Base-by-base conservation (phyloP, 2,329 filamentous ascomycete species). In the Trichophyton equinum region DNA sequence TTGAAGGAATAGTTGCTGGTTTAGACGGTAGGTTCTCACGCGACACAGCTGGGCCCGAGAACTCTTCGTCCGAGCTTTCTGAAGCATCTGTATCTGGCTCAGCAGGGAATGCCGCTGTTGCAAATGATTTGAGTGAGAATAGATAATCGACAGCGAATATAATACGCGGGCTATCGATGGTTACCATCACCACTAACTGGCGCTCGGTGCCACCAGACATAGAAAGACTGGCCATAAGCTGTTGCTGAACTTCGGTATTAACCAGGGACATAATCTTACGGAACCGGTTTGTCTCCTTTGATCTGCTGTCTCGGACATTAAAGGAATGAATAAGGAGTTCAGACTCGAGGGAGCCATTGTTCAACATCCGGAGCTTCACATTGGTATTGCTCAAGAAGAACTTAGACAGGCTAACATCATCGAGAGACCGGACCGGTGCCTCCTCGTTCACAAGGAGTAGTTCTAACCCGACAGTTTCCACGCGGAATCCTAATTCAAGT, bases 111-210 rank as follows among this genome's bases (percentile, higher is more conserved):
- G 89, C 89, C 36, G 85, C 82, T 47, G 85, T 84, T n/a, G 88
- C 78, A 67, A 96, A 99, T 49, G 83, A 82, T 66, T 95, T 88
- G 44, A 99, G 79, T 0, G 91, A 89, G 67, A 96, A 96, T 2
- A 99, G 77, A 71, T 99, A 97, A 72, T 99, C 94, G 33, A 99
- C 78, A 0, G 95, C 92, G 71, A 99, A 89, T 62, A 99, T 97
- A 60, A 99, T 84, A 2, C 91, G 83, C 1, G 94, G 94, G 67
- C 94, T 99, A 69, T 99, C 94, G 63, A 99, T 85, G 0, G 91
- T 96, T 61, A 96, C 83, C 74, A 99, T 88, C 1, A 89, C 90
- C 68, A 97, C 95, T 61, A 97, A 75, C 70, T 85, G 89, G 62
- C 85, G 84, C 46, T 96, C 87, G 38, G 85, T 78, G 2, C 91